Evolutionary conservation across 257 asterid species (phyloP), one percentile per base, ranked within the genome.

Genomic region (Capsicum rhomboideum): DNA sequence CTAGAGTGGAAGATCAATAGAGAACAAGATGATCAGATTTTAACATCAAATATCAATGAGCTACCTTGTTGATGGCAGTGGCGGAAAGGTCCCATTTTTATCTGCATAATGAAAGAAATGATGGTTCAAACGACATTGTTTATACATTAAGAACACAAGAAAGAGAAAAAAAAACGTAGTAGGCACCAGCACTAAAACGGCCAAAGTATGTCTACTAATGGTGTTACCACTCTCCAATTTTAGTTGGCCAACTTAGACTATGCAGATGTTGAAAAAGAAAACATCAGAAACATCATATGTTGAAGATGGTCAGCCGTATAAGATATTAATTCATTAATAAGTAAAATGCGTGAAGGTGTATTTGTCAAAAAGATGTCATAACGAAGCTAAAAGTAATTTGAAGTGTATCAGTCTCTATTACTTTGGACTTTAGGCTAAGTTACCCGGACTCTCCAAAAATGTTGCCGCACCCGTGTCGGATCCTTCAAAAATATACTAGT

Each of bases 1-100:
- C 63, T 37, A 52, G 59, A 23, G 84, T 46, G 44, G 56, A 83
- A 75, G 44, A 21, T 34, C 20, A 69, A 49, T 77, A 64, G 53
- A 59, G 71, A 20, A 64, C 54, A 63, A 69, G 49, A 75, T 71
- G 53, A 68, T 63, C 58, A 53, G 20, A 46, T 50, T 34, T 85
- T 53, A 79, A 88, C 86, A 67, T 37, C 29, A 71, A 59, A 17
- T 66, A 18, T 28, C 42, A 75, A 82, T 74, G 80, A 78, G 67
- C 52, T 90, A 93, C 98, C 98, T 91, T 84, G 58, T 72, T 55
- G 50, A 61, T 55, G 50, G 67, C 49, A 93, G 83, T 58, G 93
- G 90, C 18, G 82, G 95, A 89, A 61, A 92, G 42, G 3, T 90
- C 86, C 97, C 93, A 49, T 9, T 82, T 84, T 31, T 89, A 90